Evolutionary conservation across 140 eudicot genomes (phyloP).

Genomic region (Senecio squalidus): DNA sequence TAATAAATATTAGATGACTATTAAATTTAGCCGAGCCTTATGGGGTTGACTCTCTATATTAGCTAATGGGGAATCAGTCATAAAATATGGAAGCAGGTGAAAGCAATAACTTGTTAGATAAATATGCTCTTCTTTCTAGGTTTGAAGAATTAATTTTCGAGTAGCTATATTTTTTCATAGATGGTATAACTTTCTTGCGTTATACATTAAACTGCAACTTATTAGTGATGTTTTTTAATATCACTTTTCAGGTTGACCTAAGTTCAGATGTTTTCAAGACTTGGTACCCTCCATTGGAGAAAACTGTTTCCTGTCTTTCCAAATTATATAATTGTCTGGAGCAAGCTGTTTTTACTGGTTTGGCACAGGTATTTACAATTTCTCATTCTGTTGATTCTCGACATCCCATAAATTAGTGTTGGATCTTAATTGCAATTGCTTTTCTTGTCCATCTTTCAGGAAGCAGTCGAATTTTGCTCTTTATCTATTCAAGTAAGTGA

Average conservation of each 20-base stretch:
- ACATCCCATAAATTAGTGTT: neutral
- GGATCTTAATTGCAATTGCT: constrained; percentile 1
- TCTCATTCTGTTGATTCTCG: neutral
- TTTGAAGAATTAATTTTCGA: neutral
- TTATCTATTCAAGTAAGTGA: constrained; percentile 78
- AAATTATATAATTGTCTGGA: constrained; percentile 83
- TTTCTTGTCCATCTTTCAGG: constrained; percentile 43
- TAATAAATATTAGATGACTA: neutral
- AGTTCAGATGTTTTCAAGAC: constrained; percentile 62
- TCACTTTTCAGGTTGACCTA: constrained; percentile 46
- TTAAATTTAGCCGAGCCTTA: neutral
- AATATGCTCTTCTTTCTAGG: constrained; percentile 5
- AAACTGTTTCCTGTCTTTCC: constrained; percentile 83
- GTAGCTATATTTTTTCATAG: neutral
- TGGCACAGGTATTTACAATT: constrained; percentile 69
- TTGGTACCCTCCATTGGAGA: constrained; percentile 98
- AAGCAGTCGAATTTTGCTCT: constrained; percentile 96
- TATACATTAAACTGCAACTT: constrained; percentile 3
- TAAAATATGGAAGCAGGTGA: neutral
- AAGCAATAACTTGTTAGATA: constrained; percentile 2
- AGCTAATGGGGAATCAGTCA: neutral
- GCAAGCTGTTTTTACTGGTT: constrained; percentile 88
- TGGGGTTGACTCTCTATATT: neutral
- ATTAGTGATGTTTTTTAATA: neutral
- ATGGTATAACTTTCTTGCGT: neutral